Base-by-base conservation (phyloP, 345 rosid genomes). In the Boechera divaricarpa region DNA sequence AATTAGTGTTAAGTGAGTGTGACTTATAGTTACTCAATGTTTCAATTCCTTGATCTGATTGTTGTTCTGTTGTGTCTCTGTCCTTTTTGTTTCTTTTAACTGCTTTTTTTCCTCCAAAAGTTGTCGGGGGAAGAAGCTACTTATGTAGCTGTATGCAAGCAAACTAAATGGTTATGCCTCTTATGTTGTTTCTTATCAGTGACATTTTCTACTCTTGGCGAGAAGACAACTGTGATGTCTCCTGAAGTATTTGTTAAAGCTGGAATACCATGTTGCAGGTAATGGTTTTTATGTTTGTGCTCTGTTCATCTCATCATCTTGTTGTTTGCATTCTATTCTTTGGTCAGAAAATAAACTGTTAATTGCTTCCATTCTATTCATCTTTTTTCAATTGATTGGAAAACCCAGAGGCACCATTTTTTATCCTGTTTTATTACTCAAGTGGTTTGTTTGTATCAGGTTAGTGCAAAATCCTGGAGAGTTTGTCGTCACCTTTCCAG, bases 221-320 rank as follows among this genome's bases (percentile, higher is more conserved):
- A 94, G 89, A 94, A 94, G 86, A 94, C 98, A 31, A 94, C 99
- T 26, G 91, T 95, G 58, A 90, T 95, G 89, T 92, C 99, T 45
- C 99, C 99, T 31, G 98, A 95, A 89, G 97, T 95, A 77, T 90
- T 95, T 83, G 79, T 86, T 53, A 75, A 81, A 72, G 96, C 94
- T 9, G 99, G 99, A 45, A 87, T 95, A 75, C 99, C 99, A 13
- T 95, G 99, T 84, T 95, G 99, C 97, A 89, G 99, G 99, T 86
- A 76, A 81, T 58, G 52, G 67, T 63, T 71, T 83, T 67, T 48
- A 49, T 65, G 12, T 47, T 44, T 78, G 67, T 72, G 75, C 80
- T 72, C 78, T 58, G 72, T 79, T 28, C 55, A 42, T 69, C 53
- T 73, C 67, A 64, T 45, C 24, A 29, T 62, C 57, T 31, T 39